Conservation (phyloP, 805 yeast genomes). For the Candida ponderosae region DNA sequence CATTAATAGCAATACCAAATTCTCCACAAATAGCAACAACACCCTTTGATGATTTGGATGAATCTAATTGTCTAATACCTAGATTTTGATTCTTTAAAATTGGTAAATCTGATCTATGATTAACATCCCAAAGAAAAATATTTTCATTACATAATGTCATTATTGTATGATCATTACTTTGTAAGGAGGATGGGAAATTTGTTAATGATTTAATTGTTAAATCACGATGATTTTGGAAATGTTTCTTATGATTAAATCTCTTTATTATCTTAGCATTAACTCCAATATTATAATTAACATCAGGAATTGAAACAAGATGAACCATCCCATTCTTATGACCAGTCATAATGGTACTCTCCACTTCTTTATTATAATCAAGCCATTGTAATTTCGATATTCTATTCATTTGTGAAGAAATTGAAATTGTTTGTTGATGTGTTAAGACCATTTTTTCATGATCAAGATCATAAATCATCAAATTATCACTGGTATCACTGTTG, state of each 20-base stretch:
- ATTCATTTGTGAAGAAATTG: constrained; percentile 33
- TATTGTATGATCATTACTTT: constrained; percentile 30
- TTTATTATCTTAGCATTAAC: constrained; percentile 67
- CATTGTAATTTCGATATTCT: constrained; percentile 21
- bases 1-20: constrained; percentile 70
- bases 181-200: too few species aligned
- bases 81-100: constrained; percentile 40
- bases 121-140: constrained; percentile 69
- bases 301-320: constrained; percentile 65
- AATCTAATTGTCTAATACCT: constrained; percentile 46
- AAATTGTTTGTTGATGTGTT: constrained; percentile 52
- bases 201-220: constrained; percentile 10
- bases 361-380: constrained; percentile 30
- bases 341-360: constrained; percentile 40
- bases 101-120: constrained; percentile 52
- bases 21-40: constrained; percentile 58
- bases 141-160: constrained; percentile 61
- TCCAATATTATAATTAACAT: constrained; percentile 25
- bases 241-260: constrained; percentile 73
- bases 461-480: constrained; percentile 44
- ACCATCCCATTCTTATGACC: constrained; percentile 76
- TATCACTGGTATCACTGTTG: constrained; percentile 35
- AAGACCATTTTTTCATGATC: constrained; percentile 31
- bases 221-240: constrained; percentile 28
- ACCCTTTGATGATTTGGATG: constrained; percentile 38